These are phyloP conservation scores for Excoecaria cochinchinensis DNA, from an alignment of 345 rosid species.

Conservation along the genomic window DNA sequence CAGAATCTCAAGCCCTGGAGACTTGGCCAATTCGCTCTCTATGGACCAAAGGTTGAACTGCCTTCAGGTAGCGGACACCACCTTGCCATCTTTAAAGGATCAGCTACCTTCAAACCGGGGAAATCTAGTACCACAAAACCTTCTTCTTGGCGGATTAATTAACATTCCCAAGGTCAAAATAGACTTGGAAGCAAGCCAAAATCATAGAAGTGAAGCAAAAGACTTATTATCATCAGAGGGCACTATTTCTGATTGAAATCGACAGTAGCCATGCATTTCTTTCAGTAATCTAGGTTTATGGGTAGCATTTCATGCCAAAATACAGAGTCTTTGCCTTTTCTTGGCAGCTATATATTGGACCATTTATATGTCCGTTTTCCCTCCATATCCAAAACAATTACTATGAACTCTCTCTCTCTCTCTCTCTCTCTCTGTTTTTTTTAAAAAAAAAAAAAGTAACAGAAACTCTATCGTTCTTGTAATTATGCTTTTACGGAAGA, in stretches of 20 bases:
- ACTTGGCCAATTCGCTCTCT: neutral
- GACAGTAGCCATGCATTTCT: neutral
- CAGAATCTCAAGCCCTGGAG: constrained; percentile 4
- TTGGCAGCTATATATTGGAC: too few relatives aligned
- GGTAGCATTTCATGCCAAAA: neutral
- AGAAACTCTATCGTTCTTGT: too few relatives aligned
- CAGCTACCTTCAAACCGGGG: neutral
- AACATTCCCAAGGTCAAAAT: neutral
- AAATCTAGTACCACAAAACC: neutral
- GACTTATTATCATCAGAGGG: neutral
- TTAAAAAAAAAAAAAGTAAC: too few relatives aligned
- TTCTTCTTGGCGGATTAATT: constrained; percentile 5
- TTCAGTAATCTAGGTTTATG: neutral
- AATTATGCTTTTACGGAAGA: too few relatives aligned
- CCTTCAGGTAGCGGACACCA: neutral
- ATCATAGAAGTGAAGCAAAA: neutral
- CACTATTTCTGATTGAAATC: neutral
- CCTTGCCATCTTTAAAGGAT: neutral
- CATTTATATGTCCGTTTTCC: too few relatives aligned
- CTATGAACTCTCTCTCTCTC: too few relatives aligned
- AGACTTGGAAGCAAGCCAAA: neutral
- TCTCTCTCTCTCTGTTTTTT: too few relatives aligned
- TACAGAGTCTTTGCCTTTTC: neutral
- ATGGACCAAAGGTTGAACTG: neutral
- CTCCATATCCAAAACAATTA: too few relatives aligned